Evolutionary conservation across 83 land plant genomes (phyloP), one percentile per base, ranked within the genome.

Genomic region (Larix sibirica): DNA sequence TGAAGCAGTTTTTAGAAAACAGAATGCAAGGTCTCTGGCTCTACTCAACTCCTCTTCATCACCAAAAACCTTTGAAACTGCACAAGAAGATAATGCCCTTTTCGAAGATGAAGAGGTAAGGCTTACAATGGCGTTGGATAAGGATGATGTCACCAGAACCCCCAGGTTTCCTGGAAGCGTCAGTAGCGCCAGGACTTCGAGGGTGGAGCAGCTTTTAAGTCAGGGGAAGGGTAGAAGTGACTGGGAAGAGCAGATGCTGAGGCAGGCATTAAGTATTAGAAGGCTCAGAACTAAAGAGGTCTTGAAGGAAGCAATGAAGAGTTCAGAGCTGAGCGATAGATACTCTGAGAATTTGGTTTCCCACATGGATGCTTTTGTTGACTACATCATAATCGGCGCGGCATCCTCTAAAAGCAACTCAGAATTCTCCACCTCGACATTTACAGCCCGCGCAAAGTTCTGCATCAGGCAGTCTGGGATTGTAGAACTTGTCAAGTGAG

Each of bases 131-230:
- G 12, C 2, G 56, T 50, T 50, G 56, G 56, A 50, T 2, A 50
- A 10, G 12, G 56, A 50, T 50, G 56, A 50, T 50, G 13, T 50
- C 56, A 50, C 56, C 56, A 50, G 56, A 50, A 2, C 69, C 66
- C 91, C 88, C 0, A 83, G 82, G 60, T 91, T 91, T 64, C 93
- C 93, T 16, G 91, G 93, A 36, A 81, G 89, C 17, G 80, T 91
- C 40, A 75, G 81, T 14, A 3, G 62, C 44, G 77, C 79, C 26
- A 24, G 42, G 62, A 42, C 80, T 36, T 77, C 17, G 3, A 42
- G 12, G 14, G 14, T 18, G 66, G 26, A 44, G 62, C 38, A 78
- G 38, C 44, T 50, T 54, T 64, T 64, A n/a, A 23, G 26, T n/a
- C 24, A 64, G 24, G 67, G 67, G 8, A 64, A 23, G 26, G 67